phyloP scores from a whole-genome alignment of 2,329 filamentous ascomycete species.

The Penicillium brevicompactum region DNA sequence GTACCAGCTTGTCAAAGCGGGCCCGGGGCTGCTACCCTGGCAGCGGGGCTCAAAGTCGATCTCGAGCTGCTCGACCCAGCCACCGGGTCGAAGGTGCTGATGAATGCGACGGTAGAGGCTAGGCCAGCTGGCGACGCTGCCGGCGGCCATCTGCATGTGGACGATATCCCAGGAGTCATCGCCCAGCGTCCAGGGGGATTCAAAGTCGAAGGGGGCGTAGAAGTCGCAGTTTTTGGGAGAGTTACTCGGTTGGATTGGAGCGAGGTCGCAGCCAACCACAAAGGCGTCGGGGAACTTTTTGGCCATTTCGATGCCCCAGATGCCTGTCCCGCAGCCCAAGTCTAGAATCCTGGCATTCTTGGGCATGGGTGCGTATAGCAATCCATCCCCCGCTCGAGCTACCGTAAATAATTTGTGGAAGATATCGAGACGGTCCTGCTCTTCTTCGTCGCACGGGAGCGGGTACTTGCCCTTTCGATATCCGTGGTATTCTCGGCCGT shows the following conservation, averaged over 20 bases:
- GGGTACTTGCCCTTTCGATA: slow-evolving; percentile 71
- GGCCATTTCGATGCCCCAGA: slow-evolving; percentile 87
- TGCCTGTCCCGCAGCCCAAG: slow-evolving; percentile 83
- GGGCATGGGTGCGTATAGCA: slow-evolving; percentile 45
- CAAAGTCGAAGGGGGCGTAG: slow-evolving; percentile 71
- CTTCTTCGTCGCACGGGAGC: slow-evolving; percentile 75
- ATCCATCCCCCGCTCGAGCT: slow-evolving; percentile 54
- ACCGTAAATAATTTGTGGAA: slow-evolving; percentile 76
- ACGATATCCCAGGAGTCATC: slow-evolving; percentile 78
- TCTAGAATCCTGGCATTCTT: slow-evolving; percentile 57
- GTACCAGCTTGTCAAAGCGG: slow-evolving; percentile 69
- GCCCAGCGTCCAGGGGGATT: slow-evolving; percentile 70
- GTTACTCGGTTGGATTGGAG: slow-evolving; percentile 65
- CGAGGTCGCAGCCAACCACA: slow-evolving; percentile 64
- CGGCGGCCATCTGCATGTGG: slow-evolving; percentile 76
- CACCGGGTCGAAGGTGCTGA: slow-evolving; percentile 73
- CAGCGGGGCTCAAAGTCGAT: slow-evolving; percentile 79
- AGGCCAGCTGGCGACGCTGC: slow-evolving; percentile 76
- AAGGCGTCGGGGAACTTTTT: slow-evolving; percentile 64
- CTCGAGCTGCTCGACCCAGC: slow-evolving; percentile 85
- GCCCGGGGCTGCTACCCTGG: slow-evolving; percentile 52
- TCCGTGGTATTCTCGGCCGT: slow-evolving; percentile 70
- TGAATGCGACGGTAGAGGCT: slow-evolving; percentile 72
- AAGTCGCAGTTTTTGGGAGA: slow-evolving; percentile 72
- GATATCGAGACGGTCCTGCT: slow-evolving; percentile 78